Base-by-base conservation (phyloP, 495 filamentous ascomycete genomes). In the Opeltia flavorubescens region DNA sequence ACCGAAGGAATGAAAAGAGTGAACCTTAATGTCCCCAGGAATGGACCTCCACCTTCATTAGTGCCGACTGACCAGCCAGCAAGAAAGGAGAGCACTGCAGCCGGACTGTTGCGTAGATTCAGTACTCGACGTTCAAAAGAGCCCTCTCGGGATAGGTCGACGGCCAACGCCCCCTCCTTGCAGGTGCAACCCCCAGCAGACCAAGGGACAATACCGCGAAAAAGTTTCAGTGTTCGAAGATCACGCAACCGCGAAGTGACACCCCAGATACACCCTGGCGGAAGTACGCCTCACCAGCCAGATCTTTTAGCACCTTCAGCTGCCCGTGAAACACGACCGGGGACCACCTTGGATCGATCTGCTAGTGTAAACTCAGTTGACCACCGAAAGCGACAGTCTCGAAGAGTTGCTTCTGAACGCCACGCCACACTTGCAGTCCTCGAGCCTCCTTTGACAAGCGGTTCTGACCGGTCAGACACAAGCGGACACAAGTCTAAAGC, bases 361-460 rank as follows among this genome's bases (percentile, higher is more conserved):
- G 81, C 86, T 6, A 91, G 85, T 48, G 88, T 94, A 48, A 89
- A 84, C 48, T 88, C 84, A 25, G 84, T 78, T 4, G 88, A 95
- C 41, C 80, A 78, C 66, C 68, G 83, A 51, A 25, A 61, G 26
- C 70, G 80, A 51, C 74, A 83, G 43, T 63, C 79, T 28, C 73
- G 82, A 43, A 66, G 81, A 47, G 70, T 66, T 17, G 68, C 66
- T 45, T 61, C 69, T 3, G 81, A 83, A 43, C 67, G 68, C 18
- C 53, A 63, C 36, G 61, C 75, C 12, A 65, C 71, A 21, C 50
- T 60, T n/a, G 55, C 69, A 17, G 59, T 65, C 18, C 70, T 70
- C 43, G 79, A 82, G 15, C 75, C 76, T 49, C 78, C 78, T 24
- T 69, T 70, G 24, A 85, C 81, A n/a, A 89, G 83, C 51, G 85